Conservation (phyloP, 1,139 yeast genomes). For the Debaryomycetaceae sp. region DNA sequence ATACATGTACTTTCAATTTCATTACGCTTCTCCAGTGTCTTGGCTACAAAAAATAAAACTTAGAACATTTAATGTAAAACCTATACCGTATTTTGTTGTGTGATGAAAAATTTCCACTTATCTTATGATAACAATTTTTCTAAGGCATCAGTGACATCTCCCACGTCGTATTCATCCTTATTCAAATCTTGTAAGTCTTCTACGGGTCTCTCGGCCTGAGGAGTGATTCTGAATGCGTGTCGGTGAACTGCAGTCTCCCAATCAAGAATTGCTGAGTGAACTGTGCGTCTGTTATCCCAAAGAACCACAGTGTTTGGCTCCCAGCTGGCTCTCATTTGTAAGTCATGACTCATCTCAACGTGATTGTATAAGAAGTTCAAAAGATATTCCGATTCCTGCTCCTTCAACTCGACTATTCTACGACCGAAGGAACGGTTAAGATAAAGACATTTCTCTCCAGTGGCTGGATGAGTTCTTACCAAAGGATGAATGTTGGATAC, state of each 20-base stretch:
- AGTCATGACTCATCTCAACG: conserved; percentile 40
- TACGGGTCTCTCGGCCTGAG: conserved; percentile 53
- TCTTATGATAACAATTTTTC: conserved; percentile 11
- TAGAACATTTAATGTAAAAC: too few relatives aligned
- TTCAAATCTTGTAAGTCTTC: conserved; percentile 32
- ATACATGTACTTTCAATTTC: not conserved
- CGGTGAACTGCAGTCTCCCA: conserved; percentile 56
- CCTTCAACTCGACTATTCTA: conserved; percentile 61
- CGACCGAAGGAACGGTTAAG: conserved; percentile 61
- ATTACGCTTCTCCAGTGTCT: not conserved
- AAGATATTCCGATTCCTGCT: conserved; percentile 58
- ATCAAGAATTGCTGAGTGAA: conserved; percentile 63
- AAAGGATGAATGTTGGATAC: conserved; percentile 61
- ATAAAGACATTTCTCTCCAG: conserved; percentile 57
- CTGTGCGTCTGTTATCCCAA: conserved; percentile 69
- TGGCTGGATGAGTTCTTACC: conserved; percentile 66
- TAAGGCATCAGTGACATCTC: conserved; percentile 38
- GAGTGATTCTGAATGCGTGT: conserved; percentile 68
- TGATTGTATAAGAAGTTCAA: conserved; percentile 51
- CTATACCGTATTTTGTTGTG: too few relatives aligned
- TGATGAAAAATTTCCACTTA: not conserved
- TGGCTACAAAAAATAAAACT: not conserved
- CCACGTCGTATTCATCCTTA: conserved; percentile 32
- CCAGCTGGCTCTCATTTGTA: conserved; percentile 40
- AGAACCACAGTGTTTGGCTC: conserved; percentile 55